Evolutionary conservation across 441 rosid genomes (phyloP).

Genomic region (Eruca vesicaria): DNA sequence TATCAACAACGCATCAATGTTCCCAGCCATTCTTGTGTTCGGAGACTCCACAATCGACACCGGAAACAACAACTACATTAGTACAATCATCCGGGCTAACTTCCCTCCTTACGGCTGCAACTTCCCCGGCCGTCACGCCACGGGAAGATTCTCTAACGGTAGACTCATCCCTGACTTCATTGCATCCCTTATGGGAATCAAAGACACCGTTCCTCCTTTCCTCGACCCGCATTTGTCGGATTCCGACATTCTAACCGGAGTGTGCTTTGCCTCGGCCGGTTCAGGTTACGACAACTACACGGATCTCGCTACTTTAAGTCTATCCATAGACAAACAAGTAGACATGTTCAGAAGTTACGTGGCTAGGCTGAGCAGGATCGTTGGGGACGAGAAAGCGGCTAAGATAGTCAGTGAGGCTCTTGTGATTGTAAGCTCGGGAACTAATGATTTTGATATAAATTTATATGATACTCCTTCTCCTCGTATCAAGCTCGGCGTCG

Average conservation of each 20-base stretch:
- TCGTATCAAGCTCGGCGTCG: slow-evolving; percentile 33
- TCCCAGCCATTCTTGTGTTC: slow-evolving; percentile 43
- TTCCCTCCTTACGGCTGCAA: slow-evolving; percentile 49
- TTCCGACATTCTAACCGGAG: slow-evolving; percentile 18
- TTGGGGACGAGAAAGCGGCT: slow-evolving; percentile 42
- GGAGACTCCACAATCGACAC: slow-evolving; percentile 64
- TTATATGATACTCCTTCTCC: slow-evolving; percentile 46
- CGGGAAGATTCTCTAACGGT: slow-evolving; percentile 64
- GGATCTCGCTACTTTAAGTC: slow-evolving; percentile 14
- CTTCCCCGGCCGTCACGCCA: slow-evolving; percentile 40
- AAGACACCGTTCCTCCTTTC: slow-evolving; percentile 39
- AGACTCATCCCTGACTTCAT: slow-evolving; percentile 52
- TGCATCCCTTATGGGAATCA: slow-evolving; percentile 39
- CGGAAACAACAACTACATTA: slow-evolving; percentile 57
- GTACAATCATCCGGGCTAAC: slow-evolving; percentile 38
- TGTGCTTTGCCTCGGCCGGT: slow-evolving; percentile 26
- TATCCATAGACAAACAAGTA: slow-evolving; percentile 45
- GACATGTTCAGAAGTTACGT: slow-evolving; percentile 41
- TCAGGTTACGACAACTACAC: slow-evolving; percentile 18
- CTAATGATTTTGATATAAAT: slow-evolving; percentile 49
- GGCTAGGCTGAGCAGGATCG: slow-evolving; percentile 35
- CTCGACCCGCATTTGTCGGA: slow-evolving; percentile 20
- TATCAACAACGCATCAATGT: slow-evolving; percentile 12
- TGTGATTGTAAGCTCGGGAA: slow-evolving; percentile 50
- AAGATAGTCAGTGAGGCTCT: slow-evolving; percentile 40